These are phyloP conservation scores for Phalaenopsis equestris DNA, from an alignment of 106 monocot species.

Conservation along the genomic window DNA sequence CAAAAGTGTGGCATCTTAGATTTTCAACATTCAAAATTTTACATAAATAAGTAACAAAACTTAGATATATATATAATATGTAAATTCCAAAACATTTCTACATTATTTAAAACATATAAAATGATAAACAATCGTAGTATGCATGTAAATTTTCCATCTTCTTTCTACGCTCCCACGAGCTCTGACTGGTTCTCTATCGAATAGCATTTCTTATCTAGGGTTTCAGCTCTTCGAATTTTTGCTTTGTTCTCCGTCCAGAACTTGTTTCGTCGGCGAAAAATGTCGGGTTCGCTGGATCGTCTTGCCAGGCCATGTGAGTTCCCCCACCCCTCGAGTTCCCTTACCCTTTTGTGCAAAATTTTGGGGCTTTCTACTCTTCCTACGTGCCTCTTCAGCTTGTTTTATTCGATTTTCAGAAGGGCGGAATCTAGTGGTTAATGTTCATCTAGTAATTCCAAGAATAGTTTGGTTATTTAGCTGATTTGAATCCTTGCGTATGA, in stretches of 20 bases:
- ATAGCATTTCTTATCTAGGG: slow-evolving; percentile 4
- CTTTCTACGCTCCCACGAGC: neutral
- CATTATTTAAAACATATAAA: too few relatives aligned
- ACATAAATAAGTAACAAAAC: too few relatives aligned
- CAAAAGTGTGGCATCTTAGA: too few relatives aligned
- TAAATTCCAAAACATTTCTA: too few relatives aligned
- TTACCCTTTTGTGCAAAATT: neutral
- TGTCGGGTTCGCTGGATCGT: slow-evolving; percentile 20
- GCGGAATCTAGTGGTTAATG: neutral
- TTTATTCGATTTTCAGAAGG: neutral
- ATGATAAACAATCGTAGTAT: too few relatives aligned
- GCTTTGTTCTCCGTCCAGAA: neutral
- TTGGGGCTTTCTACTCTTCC: neutral
- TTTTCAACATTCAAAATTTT: too few relatives aligned
- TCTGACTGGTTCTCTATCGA: neutral
- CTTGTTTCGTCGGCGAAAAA: neutral
- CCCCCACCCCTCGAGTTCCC: neutral
- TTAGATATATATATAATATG: too few relatives aligned
- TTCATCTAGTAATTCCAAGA: neutral
- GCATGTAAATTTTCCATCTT: neutral
- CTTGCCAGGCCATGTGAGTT: slow-evolving; percentile 9
- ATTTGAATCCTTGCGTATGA: neutral
- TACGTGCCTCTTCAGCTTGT: neutral
- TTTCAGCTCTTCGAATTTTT: neutral
- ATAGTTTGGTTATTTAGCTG: neutral